phyloP scores from a whole-genome alignment of 164 flowering plant species.

The Berberis thunbergii region DNA sequence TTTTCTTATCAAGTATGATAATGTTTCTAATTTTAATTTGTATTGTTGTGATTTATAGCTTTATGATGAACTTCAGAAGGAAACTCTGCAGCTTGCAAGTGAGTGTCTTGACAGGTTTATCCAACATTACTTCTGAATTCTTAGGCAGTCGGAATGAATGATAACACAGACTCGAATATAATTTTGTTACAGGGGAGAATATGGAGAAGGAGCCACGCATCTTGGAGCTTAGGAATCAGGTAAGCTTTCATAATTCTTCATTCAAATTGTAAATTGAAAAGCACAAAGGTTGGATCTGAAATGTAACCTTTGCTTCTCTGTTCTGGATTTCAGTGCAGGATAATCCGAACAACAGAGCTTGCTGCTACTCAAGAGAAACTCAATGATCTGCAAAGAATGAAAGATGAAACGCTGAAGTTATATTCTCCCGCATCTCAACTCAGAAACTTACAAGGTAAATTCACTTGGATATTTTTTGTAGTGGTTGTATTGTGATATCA shows the following conservation, averaged over 20 bases:
- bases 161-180: not conserved
- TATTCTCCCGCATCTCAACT: constrained; percentile 64
- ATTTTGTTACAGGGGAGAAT: constrained; percentile 48
- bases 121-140: not conserved
- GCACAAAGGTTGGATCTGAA: not conserved
- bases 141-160: not conserved
- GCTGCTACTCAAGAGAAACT: constrained; percentile 88
- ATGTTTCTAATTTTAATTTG: not conserved
- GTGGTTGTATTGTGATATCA: no score
- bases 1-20: not conserved
- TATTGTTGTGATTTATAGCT: constrained; percentile 35
- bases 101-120: constrained; percentile 20
- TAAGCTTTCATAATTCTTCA: constrained; percentile 13
- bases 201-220: constrained; percentile 81
- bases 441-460: constrained; percentile 62
- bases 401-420: constrained; percentile 52
- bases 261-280: not conserved
- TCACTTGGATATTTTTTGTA: not conserved
- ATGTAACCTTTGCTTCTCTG: not conserved
- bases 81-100: constrained; percentile 96
- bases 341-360: constrained; percentile 84
- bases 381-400: constrained; percentile 60
- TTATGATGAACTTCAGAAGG: constrained; percentile 79
- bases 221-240: constrained; percentile 83
- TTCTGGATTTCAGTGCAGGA: constrained; percentile 55